Conservation (phyloP, 257 asterid species). For the Gentiana dahurica region DNA sequence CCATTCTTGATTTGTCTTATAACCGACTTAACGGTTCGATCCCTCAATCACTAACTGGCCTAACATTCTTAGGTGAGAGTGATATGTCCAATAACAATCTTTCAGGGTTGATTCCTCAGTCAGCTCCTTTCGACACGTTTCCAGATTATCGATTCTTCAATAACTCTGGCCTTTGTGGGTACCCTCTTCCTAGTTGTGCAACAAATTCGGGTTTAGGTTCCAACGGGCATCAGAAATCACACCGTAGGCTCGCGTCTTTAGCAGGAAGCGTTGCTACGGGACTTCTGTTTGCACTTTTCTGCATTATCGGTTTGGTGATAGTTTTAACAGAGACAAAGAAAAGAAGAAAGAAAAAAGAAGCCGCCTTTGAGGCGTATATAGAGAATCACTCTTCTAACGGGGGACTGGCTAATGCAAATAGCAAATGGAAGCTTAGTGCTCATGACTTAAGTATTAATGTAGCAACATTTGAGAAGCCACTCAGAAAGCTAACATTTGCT, state of each 20-base stretch:
- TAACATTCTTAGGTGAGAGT: slow-evolving; percentile 57
- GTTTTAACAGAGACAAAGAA: slow-evolving; percentile 61
- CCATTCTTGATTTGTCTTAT: slow-evolving; percentile 76
- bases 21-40: slow-evolving; percentile 61
- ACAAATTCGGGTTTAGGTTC: slow-evolving; percentile 14
- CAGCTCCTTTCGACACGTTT: slow-evolving; percentile 75
- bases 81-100: slow-evolving; percentile 74
- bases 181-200: slow-evolving; percentile 58
- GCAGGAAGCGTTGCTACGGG: slow-evolving; percentile 90
- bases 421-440: slow-evolving; percentile 64
- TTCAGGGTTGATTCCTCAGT: slow-evolving; percentile 67
- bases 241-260: slow-evolving; percentile 55
- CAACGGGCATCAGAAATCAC: slow-evolving; percentile 38
- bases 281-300: slow-evolving; percentile 63
- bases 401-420: slow-evolving; percentile 48
- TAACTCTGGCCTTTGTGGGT: slow-evolving; percentile 83
- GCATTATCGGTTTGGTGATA: slow-evolving; percentile 64
- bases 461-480: slow-evolving; percentile 75
- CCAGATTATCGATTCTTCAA: slow-evolving; percentile 53
- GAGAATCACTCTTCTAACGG: slow-evolving; percentile 41
- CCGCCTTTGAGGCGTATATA: slow-evolving; percentile 61
- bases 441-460: slow-evolving; percentile 70
- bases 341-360: slow-evolving; percentile 73
- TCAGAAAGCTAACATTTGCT: slow-evolving; percentile 76
- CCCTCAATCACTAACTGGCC: slow-evolving; percentile 57